A percentile compares a stretch with the other conserved stretches of the same genome.
These are phyloP conservation scores for Alternaria gaisen DNA, from an alignment of 2,329 filamentous ascomycete genomes.

Conservation along the genomic window DNA sequence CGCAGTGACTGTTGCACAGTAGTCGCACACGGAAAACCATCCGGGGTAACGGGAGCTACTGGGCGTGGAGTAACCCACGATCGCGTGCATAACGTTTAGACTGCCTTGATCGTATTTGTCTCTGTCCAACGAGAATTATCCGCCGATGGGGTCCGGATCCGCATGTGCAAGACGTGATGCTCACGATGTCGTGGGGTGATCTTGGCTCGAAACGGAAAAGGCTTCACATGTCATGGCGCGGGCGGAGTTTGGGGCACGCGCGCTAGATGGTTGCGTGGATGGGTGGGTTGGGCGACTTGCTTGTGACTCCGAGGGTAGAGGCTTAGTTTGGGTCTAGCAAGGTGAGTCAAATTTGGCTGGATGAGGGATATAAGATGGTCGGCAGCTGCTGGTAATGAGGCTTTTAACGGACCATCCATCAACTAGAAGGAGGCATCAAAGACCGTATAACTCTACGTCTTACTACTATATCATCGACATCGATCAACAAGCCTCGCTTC, in stretches of 20 bases:
- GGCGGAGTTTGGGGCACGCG: slow-evolving; percentile 1
- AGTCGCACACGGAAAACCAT: slow-evolving; percentile 13
- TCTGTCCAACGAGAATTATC: slow-evolving; percentile 15
- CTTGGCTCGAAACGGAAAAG: slow-evolving; percentile 19
- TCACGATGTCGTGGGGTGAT: slow-evolving; percentile 25
- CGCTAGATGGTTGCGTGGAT: not conserved
- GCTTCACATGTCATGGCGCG: slow-evolving; percentile 6
- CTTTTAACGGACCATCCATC: not conserved
- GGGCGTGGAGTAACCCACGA: not conserved
- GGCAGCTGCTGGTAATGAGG: not conserved
- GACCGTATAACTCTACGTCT: not conserved
- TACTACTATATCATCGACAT: not conserved
- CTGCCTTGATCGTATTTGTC: not conserved
- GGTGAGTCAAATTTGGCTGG: not conserved
- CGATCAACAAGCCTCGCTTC: not conserved
- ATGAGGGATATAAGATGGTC: slow-evolving; percentile 10
- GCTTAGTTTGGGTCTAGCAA: slow-evolving; percentile 10
- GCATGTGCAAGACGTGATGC: slow-evolving; percentile 12
- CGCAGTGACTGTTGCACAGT: not conserved
- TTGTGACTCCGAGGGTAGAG: slow-evolving; percentile 22
- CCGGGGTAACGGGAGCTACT: slow-evolving; percentile 19
- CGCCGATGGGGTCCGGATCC: slow-evolving; percentile 18
- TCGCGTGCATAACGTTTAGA: not conserved
- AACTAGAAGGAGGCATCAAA: not conserved
- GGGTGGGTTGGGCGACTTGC: slow-evolving; percentile 1